These are phyloP conservation scores for Amyloporia xantha DNA, from an alignment of 768 basidiomycete species.

Conservation along the genomic window DNA sequence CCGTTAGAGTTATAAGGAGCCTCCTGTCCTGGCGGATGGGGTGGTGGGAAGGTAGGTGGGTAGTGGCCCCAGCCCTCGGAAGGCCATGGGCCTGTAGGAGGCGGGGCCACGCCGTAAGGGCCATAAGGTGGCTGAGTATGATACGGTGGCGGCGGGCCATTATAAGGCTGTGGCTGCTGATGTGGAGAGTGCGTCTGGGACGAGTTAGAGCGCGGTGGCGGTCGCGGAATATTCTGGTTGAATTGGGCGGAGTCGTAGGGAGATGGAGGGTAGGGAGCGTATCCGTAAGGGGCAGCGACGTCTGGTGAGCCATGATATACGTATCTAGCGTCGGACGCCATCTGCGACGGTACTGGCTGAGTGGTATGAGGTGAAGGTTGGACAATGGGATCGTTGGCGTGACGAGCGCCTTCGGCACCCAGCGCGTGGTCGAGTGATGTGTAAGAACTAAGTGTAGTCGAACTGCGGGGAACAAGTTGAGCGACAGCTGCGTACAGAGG, in stretches of 20 bases:
- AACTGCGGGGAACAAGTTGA: conserved; percentile 10
- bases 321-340: conserved; percentile 49
- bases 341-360: conserved; percentile 19
- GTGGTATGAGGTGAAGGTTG: conserved; percentile 1
- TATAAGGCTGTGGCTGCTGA: conserved; percentile 10
- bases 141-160: conserved; percentile 24
- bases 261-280: conserved; percentile 34
- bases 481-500: conserved; percentile 5
- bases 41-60: conserved; percentile 26
- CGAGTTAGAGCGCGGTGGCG: conserved; percentile 15
- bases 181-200: conserved; percentile 1
- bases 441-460: conserved; percentile 11
- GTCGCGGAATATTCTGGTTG: conserved; percentile 19
- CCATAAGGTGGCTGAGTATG: conserved; percentile 24
- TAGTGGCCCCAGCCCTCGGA: conserved; percentile 32
- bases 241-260: conserved; percentile 23
- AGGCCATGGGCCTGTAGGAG: conserved; percentile 30
- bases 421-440: conserved; percentile 16
- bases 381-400: background rate
- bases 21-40: conserved; percentile 15
- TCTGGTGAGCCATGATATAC: conserved; percentile 46
- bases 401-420: conserved; percentile 5
- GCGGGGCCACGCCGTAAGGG: conserved; percentile 22
- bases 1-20: background rate
- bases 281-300: conserved; percentile 42